Evolutionary conservation across 2,329 filamentous ascomycete genomes (phyloP).

Genomic region (Monilinia vaccinii-corymbosi): DNA sequence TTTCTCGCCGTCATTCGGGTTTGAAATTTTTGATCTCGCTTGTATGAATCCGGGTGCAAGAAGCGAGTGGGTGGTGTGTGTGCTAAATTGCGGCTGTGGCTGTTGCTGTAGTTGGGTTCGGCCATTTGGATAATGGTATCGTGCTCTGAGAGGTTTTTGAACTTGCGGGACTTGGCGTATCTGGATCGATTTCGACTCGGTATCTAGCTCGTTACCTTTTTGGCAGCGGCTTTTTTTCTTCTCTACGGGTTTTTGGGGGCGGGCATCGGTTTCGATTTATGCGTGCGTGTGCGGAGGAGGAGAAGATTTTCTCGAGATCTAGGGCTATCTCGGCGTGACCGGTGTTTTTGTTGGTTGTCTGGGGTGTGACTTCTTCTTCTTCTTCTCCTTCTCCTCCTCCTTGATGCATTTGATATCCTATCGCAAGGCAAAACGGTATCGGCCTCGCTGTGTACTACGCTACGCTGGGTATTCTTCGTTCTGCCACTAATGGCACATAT

Average conservation of each 20-base stretch:
- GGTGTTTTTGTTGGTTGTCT: background rate
- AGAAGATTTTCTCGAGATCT: too few relatives aligned
- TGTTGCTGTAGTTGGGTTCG: too few relatives aligned
- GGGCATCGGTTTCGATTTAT: too few relatives aligned
- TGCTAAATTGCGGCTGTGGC: too few relatives aligned
- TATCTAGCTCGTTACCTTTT: background rate
- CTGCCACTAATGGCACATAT: background rate
- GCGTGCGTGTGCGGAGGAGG: too few relatives aligned
- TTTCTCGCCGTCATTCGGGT: too few relatives aligned
- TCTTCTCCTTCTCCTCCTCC: background rate
- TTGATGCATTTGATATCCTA: background rate
- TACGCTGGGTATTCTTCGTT: too few relatives aligned
- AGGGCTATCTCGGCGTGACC: background rate
- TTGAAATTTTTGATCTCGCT: too few relatives aligned
- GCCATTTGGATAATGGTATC: too few relatives aligned
- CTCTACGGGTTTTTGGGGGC: background rate
- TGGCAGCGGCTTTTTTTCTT: background rate
- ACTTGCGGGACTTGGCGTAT: background rate
- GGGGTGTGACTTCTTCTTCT: background rate
- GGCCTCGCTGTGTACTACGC: background rate
- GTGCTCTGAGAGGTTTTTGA: too few relatives aligned
- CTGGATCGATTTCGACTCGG: background rate
- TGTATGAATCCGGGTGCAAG: too few relatives aligned
- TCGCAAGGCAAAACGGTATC: background rate
- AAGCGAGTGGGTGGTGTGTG: too few relatives aligned